A percentile compares a stretch with the other conserved stretches of the same genome.
Evolutionary conservation across 2,329 filamentous ascomycete species (phyloP).

Genomic region (Dactylellina cionopaga): DNA sequence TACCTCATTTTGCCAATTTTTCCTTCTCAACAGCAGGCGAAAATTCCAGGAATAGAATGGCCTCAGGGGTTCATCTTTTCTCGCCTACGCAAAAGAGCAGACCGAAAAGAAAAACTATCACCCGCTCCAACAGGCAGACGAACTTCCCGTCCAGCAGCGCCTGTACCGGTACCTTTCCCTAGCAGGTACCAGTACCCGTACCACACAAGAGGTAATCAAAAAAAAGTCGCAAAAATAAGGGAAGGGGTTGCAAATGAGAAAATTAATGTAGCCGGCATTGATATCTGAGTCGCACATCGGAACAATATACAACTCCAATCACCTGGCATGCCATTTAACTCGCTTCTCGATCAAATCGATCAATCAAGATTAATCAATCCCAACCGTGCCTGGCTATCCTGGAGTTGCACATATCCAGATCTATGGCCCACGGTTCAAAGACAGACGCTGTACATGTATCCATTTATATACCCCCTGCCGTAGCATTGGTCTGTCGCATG

Average conservation of each 20-base stretch:
- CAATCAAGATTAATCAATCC: too few species aligned
- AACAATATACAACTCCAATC: too few species aligned
- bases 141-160: conserved; percentile 15
- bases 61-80: conserved; percentile 47
- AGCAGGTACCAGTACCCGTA: background rate
- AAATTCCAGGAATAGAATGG: conserved; percentile 53
- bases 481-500: background rate
- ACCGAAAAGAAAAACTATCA: conserved; percentile 5
- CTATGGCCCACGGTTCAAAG: too few species aligned
- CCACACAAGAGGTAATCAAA: too few species aligned
- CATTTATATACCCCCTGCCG: too few species aligned
- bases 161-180: background rate
- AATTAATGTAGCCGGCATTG: background rate
- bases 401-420: too few species aligned
- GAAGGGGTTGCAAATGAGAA: too few species aligned
- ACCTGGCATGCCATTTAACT: too few species aligned
- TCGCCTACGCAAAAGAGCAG: conserved; percentile 36
- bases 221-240: too few species aligned
- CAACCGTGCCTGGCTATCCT: too few species aligned
- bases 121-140: background rate
- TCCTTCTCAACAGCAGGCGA: conserved; percentile 24
- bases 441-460: too few species aligned
- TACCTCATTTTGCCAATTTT: conserved; percentile 21
- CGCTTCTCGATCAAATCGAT: background rate
- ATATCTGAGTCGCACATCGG: background rate